A percentile compares a stretch with the other conserved stretches of the same genome.
phyloP scores from a whole-genome alignment of 2,329 filamentous ascomycete species.

The Xylariomycetidae sp. region DNA sequence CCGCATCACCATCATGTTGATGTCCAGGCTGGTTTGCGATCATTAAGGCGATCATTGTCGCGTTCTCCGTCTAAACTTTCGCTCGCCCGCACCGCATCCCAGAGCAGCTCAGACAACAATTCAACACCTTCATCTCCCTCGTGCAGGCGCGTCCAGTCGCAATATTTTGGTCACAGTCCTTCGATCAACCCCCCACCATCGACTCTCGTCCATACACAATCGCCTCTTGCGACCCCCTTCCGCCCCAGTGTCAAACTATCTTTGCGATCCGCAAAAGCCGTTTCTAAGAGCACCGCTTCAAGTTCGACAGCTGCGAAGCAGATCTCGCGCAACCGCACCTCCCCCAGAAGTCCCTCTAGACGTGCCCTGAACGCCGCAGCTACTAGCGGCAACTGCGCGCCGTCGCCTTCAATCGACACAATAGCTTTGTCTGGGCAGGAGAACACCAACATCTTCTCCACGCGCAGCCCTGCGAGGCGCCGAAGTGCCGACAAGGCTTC shows the following conservation, averaged over 20 bases:
- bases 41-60: conserved; percentile 81
- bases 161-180: conserved; percentile 38
- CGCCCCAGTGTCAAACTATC: conserved; percentile 64
- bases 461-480: conserved; percentile 37
- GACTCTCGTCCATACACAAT: conserved; percentile 28
- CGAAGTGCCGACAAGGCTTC: conserved; percentile 43
- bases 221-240: conserved; percentile 60
- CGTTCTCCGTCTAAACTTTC: conserved; percentile 90
- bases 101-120: conserved; percentile 36
- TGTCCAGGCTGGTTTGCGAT: conserved; percentile 70
- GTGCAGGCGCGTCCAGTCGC: conserved; percentile 36
- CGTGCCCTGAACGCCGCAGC: conserved; percentile 67
- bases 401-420: conserved; percentile 35
- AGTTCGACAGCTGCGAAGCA: conserved; percentile 46
- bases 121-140: conserved; percentile 50
- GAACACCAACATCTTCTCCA: conserved; percentile 31
- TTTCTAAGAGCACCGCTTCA: conserved; percentile 41
- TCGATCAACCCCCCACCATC: conserved; percentile 24
- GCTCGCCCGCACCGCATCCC: conserved; percentile 47
- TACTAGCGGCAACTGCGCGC: conserved; percentile 66
- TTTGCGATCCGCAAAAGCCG: conserved; percentile 57
- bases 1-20: conserved; percentile 79
- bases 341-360: conserved; percentile 71
- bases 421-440: conserved; percentile 37
- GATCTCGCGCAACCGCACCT: conserved; percentile 60